Base-by-base conservation (phyloP, 495 filamentous ascomycete species). In the Podospora pseudoanserina region DNA sequence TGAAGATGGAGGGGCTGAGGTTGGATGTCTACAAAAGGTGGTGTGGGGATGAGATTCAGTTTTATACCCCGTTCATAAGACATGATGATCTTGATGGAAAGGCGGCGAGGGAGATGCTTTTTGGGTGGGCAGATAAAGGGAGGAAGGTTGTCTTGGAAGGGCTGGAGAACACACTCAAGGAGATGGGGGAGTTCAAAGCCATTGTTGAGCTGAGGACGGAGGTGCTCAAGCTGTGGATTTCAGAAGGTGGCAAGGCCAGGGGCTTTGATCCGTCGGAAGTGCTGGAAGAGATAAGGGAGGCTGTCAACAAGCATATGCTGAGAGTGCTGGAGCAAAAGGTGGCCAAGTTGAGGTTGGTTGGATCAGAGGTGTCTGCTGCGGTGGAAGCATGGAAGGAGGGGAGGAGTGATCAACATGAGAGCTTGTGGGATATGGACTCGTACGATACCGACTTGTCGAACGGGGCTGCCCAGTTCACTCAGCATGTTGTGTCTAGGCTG, bases 1-100 rank as follows among this genome's bases (percentile, higher is more conserved):
- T 81, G 34, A 78, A 74, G 0, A 68, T 95, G 23, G 86, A 90
- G 60, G 91, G 90, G 4, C 79, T 97, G 9, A 86, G 91, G 49
- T 79, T 99, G n/a, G 93, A 96, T 72, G 76, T 95, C 44, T 87
- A 94, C 70, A 88, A 87, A 64, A 84, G 86, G 54, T 97, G 92
- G 92, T 88, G 96, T 53, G 86, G 91, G 5, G 87, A 92, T 15
- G 92, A 96, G 63, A 90, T 97, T 34, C 85, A 85, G 34, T 91
- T 90, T 63, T 98, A 96, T 77, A 96, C 89, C 0, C 96, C 95
- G 0, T 97, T 92, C 81, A 91, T 97, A 60, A 88, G 92, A 34
- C 86, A 96, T 70, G 93, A 94, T 66, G 92, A 96, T 69, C 76
- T 96, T 30, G 86, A 88, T 27, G 85, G 85, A 27, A 70, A 80